phyloP scores from a whole-genome alignment of 1,284 basidiomycete genomes.

The Xerocomus minutiporus region DNA sequence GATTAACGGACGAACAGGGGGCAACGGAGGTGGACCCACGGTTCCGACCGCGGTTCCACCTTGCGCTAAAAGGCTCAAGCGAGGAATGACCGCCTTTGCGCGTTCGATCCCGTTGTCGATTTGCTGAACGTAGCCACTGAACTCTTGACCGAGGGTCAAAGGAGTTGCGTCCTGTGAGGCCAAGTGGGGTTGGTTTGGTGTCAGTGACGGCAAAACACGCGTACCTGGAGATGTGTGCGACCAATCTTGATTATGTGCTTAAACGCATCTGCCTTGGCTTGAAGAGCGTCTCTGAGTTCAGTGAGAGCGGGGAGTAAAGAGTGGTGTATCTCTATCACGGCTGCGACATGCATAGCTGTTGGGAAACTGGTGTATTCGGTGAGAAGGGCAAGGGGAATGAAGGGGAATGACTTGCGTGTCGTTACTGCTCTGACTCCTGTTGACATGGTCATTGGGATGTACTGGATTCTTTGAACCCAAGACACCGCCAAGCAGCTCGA shows the following conservation, averaged over 20 bases:
- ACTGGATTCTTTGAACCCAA: slow-evolving; percentile 96
- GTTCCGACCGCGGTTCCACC: slow-evolving; percentile 99
- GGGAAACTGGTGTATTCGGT: slow-evolving; percentile 66
- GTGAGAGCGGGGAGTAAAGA: slow-evolving; percentile 83
- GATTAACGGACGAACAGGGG: slow-evolving; percentile 4
- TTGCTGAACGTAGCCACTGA: slow-evolving; percentile 97
- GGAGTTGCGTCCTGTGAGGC: slow-evolving; percentile 86
- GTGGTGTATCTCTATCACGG: slow-evolving; percentile 83
- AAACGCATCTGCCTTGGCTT: slow-evolving; percentile 78
- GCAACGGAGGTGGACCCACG: slow-evolving; percentile 42
- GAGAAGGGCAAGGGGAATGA: slow-evolving; percentile 1
- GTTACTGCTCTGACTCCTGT: slow-evolving; percentile 99
- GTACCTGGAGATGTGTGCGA: slow-evolving; percentile 88
- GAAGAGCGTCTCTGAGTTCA: slow-evolving; percentile 80
- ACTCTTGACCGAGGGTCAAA: slow-evolving; percentile 96
- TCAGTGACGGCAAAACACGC: neutral
- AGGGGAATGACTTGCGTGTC: slow-evolving; percentile 67
- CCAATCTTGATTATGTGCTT: slow-evolving; percentile 97
- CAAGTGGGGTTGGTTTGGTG: neutral
- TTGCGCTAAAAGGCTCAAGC: slow-evolving; percentile 89
- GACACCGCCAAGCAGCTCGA: slow-evolving; percentile 94
- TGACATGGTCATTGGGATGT: slow-evolving; percentile 99
- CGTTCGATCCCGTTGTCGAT: slow-evolving; percentile 88
- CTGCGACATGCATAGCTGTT: slow-evolving; percentile 98
- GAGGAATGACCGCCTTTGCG: slow-evolving; percentile 78